Base-by-base conservation (phyloP, 1,139 yeast genomes). In the Petasospora rhodanensis region DNA sequence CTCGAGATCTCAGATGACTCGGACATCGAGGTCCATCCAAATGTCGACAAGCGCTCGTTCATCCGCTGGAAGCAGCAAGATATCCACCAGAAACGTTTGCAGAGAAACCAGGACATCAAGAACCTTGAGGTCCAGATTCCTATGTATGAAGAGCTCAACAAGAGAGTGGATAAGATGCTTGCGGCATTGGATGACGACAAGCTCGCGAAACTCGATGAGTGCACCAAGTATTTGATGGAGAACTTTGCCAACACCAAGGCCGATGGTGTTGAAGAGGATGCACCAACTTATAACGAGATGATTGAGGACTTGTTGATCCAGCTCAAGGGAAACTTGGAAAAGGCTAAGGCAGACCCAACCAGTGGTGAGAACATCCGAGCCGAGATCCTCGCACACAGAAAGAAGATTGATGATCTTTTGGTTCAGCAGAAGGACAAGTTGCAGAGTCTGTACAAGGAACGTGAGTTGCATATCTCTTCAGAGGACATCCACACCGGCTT, bases 51-150 rank as follows among this genome's bases (percentile, higher is more conserved):
- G 58, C 68, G 67, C 31, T 87, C 97, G 2, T 89, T 93, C 51
- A 85, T 93, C 51, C 76, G 79, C 42, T 91, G 97, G 98, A 91
- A 87, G 56, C 99, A 93, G 62, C 81, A 95, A 54, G 96, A 89
- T 51, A 91, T 93, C 45, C 98, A 91, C 56, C 96, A 89, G 55
- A 82, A 89, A 61, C 78, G 99, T 41, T 75, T 70, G 28, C 85
- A 84, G 55, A 65, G 95, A 56, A 83, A 84, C 53, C 64, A 64
- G 26, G 91, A 89, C 50, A 81, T 87, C 55, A 76, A 74, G 43
- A 76, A 83, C 20, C 68, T 89, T 34, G 77, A 80, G 47, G 72
- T 83, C 12, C 95, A 87, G 54, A 59, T 65, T 34, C 73, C 70
- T 38, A 86, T 89, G 89, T 91, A 91, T 56, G 68, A 68, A 10